phyloP scores from a whole-genome alignment of 441 rosid species.

The Gossypium lobatum region DNA sequence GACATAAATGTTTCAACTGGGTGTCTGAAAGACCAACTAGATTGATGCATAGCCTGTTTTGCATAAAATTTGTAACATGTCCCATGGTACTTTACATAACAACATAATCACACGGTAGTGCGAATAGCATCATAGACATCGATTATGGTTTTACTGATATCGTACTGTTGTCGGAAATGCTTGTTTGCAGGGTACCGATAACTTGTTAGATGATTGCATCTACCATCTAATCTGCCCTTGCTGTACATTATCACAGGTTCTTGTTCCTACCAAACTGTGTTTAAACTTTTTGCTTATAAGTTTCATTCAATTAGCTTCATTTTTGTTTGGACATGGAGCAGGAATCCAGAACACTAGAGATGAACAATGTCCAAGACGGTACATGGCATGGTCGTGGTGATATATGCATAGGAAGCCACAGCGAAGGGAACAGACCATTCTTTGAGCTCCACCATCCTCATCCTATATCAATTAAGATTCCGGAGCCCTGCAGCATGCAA shows the following conservation, averaged over 20 bases:
- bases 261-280: slow-evolving; percentile 4
- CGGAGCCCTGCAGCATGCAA: slow-evolving; percentile 31
- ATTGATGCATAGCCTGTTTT: neutral
- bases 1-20: neutral
- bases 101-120: no score
- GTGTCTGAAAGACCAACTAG: neutral
- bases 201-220: slow-evolving; percentile 60
- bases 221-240: slow-evolving; percentile 76
- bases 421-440: slow-evolving; percentile 49
- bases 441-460: slow-evolving; percentile 48
- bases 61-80: neutral
- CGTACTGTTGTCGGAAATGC: neutral
- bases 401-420: slow-evolving; percentile 58
- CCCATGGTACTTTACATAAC: no score
- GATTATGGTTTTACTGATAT: neutral
- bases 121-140: no score
- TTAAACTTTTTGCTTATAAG: neutral
- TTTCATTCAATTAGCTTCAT: neutral
- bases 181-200: slow-evolving; percentile 54
- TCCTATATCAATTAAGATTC: slow-evolving; percentile 32
- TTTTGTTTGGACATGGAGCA: slow-evolving; percentile 21
- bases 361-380: slow-evolving; percentile 91
- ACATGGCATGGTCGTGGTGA: slow-evolving; percentile 95
- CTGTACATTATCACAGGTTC: slow-evolving; percentile 78
- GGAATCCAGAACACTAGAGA: slow-evolving; percentile 92